Percentiles rank a stretch among this genome's conserved stretches.
Evolutionary conservation across 2,329 filamentous ascomycete genomes (phyloP).

Genomic region (Alternaria sp.): DNA sequence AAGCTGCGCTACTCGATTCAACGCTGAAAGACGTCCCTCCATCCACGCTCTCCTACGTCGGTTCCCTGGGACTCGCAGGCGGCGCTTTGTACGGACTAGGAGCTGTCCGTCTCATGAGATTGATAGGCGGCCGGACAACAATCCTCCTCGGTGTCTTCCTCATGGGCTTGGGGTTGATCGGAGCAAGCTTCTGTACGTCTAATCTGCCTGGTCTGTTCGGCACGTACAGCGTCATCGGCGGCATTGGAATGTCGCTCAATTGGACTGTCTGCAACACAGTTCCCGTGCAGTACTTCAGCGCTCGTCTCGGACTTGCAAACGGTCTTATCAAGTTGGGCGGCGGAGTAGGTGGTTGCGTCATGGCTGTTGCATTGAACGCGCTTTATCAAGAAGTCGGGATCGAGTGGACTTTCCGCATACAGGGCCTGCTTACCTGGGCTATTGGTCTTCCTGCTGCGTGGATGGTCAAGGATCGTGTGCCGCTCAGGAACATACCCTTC

Average conservation of each 20-base stretch:
- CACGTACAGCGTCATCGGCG: constrained; percentile 56
- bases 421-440: constrained; percentile 32
- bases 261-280: constrained; percentile 34
- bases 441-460: constrained; percentile 35
- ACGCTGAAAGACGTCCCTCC: constrained; percentile 53
- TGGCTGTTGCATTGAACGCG: constrained; percentile 34
- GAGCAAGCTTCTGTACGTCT: constrained; percentile 55
- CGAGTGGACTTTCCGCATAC: constrained; percentile 40
- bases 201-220: constrained; percentile 58
- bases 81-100: constrained; percentile 61
- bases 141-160: constrained; percentile 59
- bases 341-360: constrained; percentile 34
- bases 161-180: constrained; percentile 58
- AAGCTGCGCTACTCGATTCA: constrained; percentile 61
- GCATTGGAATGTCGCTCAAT: constrained; percentile 48
- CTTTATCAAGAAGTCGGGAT: constrained; percentile 36
- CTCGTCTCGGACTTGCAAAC: constrained; percentile 38
- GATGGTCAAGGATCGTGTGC: constrained; percentile 34
- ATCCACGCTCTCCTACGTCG: constrained; percentile 65
- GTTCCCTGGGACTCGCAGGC: constrained; percentile 59
- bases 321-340: constrained; percentile 40
- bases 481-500: constrained; percentile 27
- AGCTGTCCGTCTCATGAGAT: constrained; percentile 59
- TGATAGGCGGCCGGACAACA: constrained; percentile 57
- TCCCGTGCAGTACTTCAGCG: constrained; percentile 39